These are phyloP conservation scores for Beauveria rudraprayagi DNA, from an alignment of 2,329 filamentous ascomycete genomes.

Conservation along the genomic window DNA sequence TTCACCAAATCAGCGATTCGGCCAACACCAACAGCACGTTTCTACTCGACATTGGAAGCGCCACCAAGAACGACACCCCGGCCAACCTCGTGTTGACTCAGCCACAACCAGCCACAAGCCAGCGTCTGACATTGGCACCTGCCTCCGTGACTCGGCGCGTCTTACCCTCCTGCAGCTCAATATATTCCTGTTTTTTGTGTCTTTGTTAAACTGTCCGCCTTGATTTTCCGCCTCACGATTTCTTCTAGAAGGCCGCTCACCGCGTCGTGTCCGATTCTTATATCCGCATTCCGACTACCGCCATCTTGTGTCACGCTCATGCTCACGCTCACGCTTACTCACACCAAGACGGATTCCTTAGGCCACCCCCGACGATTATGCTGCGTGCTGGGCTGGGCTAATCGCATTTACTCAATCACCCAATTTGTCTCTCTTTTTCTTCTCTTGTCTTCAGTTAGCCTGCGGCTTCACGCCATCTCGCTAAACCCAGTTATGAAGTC, in stretches of 20 bases:
- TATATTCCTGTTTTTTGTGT: background rate
- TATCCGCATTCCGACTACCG: background rate
- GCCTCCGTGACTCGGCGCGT: background rate
- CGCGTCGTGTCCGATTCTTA: background rate
- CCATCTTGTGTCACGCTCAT: background rate
- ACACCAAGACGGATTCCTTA: background rate
- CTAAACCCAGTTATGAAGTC: background rate
- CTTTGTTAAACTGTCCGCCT: background rate
- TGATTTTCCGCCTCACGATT: background rate
- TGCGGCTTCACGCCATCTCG: background rate
- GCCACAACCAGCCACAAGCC: background rate
- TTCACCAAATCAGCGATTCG: too few species aligned
- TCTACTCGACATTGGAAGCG: too few species aligned
- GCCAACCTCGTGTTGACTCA: background rate
- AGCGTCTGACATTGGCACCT: background rate
- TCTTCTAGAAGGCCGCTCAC: background rate
- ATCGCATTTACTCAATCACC: background rate
- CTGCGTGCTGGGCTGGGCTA: slow-evolving; percentile 9
- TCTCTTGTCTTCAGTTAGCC: background rate
- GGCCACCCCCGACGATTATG: background rate
- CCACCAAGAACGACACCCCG: too few species aligned
- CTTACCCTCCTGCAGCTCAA: background rate
- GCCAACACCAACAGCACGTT: too few species aligned
- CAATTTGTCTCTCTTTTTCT: background rate
- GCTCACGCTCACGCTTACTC: background rate